phyloP scores from a whole-genome alignment of 176 grass and related monocot species.

The Hordeum vulgare region DNA sequence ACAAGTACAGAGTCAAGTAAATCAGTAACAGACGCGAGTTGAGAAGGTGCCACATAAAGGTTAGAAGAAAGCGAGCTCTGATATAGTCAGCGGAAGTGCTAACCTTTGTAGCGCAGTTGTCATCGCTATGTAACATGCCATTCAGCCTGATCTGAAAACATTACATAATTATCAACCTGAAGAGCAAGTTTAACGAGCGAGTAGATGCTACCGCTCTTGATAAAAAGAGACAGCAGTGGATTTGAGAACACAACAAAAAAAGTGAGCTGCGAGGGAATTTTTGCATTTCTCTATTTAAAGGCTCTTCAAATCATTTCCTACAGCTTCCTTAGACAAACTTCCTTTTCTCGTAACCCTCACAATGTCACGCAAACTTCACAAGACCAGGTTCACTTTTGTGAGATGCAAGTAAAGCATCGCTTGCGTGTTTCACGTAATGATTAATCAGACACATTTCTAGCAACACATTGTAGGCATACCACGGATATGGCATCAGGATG shows the following conservation, averaged over 20 bases:
- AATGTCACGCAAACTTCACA: neutral
- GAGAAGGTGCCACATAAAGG: neutral
- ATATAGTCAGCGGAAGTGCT: neutral
- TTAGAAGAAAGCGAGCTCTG: neutral
- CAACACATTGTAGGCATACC: conserved; percentile 29
- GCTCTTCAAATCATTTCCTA: neutral
- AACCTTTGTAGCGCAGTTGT: conserved; percentile 79
- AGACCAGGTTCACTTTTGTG: neutral
- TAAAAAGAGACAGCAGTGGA: neutral
- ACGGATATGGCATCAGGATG: conserved; percentile 70
- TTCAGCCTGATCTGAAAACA: conserved; percentile 80
- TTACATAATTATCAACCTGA: neutral
- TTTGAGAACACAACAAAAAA: neutral
- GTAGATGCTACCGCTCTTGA: neutral
- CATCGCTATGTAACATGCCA: conserved; percentile 80
- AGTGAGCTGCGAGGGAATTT: neutral
- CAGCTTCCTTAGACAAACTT: neutral
- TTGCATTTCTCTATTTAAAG: neutral
- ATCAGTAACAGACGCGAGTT: neutral
- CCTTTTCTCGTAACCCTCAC: neutral
- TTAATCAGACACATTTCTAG: neutral
- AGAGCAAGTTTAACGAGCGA: neutral
- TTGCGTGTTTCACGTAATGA: neutral
- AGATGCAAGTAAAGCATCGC: neutral
- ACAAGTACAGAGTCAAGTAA: neutral